Percentiles rank a stretch among this genome's conserved stretches.
phyloP scores from a whole-genome alignment of 192 early-diverging fungal genomes.

The Coemansia sp. region DNA sequence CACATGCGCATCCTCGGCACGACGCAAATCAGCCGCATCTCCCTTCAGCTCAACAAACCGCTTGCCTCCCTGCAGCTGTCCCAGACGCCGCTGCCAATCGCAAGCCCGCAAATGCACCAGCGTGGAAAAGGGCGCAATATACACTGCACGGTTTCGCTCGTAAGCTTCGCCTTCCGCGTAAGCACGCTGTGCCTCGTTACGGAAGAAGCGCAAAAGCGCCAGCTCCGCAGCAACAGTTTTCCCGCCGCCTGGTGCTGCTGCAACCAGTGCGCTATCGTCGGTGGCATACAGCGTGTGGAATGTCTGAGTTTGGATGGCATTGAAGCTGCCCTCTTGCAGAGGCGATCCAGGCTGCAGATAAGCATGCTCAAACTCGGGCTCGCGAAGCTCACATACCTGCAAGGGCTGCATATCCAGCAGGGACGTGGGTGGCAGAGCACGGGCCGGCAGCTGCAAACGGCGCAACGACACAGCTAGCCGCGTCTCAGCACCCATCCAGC shows the following conservation, averaged over 20 bases:
- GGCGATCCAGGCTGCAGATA: conserved; percentile 44
- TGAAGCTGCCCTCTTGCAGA: conserved; percentile 58
- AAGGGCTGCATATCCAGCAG: conserved; percentile 92
- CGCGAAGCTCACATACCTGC: conserved; percentile 69
- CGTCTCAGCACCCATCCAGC: conserved; percentile 93
- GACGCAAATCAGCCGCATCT: conserved; percentile 87
- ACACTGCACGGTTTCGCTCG: conserved; percentile 70
- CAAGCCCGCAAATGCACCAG: conserved; percentile 70
- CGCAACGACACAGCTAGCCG: conserved; percentile 90
- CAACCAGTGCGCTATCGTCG: conserved; percentile 89
- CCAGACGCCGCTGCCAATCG: conserved; percentile 84
- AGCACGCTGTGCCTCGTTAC: conserved; percentile 27
- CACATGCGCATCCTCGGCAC: conserved; percentile 88
- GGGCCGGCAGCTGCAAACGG: conserved; percentile 87
- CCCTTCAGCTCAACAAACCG: conserved; percentile 84
- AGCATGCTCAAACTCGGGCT: conserved; percentile 68
- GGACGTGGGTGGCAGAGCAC: conserved; percentile 92
- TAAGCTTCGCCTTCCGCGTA: conserved; percentile 26
- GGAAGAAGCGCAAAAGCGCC: conserved; percentile 88
- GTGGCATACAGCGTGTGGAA: conserved; percentile 86
- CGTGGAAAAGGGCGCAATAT: conserved; percentile 87
- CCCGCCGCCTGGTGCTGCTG: conserved; percentile 90
- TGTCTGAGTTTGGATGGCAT: conserved; percentile 94
- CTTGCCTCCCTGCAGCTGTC: conserved; percentile 81
- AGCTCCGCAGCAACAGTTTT: conserved; percentile 96